Percentiles rank a stretch among this genome's conserved stretches.
These are phyloP conservation scores for Hortiboletus flavorubellus DNA, from an alignment of 768 basidiomycete genomes.

Conservation along the genomic window DNA sequence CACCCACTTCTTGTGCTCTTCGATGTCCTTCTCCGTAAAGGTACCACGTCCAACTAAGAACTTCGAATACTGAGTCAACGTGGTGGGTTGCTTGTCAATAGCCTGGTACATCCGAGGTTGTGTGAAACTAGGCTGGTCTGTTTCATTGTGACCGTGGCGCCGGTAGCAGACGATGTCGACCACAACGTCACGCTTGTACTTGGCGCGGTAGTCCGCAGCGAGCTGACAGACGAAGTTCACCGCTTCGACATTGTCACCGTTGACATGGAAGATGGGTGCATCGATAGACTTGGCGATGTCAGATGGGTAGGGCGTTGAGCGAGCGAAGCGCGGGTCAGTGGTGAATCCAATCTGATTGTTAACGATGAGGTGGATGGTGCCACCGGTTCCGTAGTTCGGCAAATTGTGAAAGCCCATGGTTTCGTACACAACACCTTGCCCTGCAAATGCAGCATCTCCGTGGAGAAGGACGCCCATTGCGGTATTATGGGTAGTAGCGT, in stretches of 20 bases:
- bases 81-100: conserved; percentile 90
- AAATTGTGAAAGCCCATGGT: conserved; percentile 98
- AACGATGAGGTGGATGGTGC: conserved; percentile 96
- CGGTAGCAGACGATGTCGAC: conserved; percentile 99
- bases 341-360: conserved; percentile 99
- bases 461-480: conserved; percentile 97
- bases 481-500: conserved; percentile 72
- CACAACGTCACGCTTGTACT: conserved; percentile 98
- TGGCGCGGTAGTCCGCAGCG: conserved; percentile 96
- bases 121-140: conserved; percentile 97
- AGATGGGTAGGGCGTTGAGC: conserved; percentile 96
- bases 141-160: conserved; percentile 99
- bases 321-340: conserved; percentile 95
- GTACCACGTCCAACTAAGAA: conserved; percentile 87
- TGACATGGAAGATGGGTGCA: conserved; percentile 98
- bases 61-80: conserved; percentile 89
- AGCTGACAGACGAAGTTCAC: conserved; percentile 98
- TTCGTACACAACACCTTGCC: conserved; percentile 98
- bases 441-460: conserved; percentile 98
- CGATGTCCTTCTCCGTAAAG: conserved; percentile 94
- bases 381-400: conserved; percentile 94
- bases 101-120: conserved; percentile 99
- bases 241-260: conserved; percentile 97
- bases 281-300: conserved; percentile 99
- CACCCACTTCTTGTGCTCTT: conserved; percentile 99